phyloP scores from a whole-genome alignment of 1,284 basidiomycete genomes.

The Puccinia coronata region DNA sequence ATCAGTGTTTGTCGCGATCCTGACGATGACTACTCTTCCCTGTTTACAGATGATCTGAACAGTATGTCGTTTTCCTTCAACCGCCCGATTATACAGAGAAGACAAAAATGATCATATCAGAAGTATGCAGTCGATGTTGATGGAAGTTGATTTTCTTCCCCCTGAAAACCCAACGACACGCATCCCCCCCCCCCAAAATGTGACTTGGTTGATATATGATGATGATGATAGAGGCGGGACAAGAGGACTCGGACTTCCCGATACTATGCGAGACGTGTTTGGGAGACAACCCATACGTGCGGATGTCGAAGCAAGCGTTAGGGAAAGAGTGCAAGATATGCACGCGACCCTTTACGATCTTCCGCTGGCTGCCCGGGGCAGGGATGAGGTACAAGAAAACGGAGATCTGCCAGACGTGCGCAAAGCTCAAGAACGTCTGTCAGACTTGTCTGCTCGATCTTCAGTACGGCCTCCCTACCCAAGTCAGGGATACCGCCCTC shows the following conservation, averaged over 20 bases:
- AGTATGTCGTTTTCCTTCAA: too few relatives aligned
- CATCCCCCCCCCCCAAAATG: background rate
- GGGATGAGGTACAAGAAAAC: constrained; percentile 96
- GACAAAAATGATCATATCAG: too few relatives aligned
- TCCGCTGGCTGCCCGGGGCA: constrained; percentile 93
- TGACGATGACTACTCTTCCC: too few relatives aligned
- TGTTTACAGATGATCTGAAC: too few relatives aligned
- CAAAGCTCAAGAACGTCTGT: constrained; percentile 98
- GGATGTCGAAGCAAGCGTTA: constrained; percentile 88
- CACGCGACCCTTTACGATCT: constrained; percentile 81
- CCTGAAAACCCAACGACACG: background rate
- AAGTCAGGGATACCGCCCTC: constrained; percentile 93
- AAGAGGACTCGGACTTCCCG: constrained; percentile 87
- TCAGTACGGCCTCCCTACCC: constrained; percentile 92
- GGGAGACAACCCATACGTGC: constrained; percentile 65
- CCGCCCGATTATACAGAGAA: too few relatives aligned
- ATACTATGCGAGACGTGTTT: constrained; percentile 67
- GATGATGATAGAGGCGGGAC: constrained; percentile 66
- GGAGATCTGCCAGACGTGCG: constrained; percentile 96
- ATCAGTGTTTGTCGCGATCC: too few relatives aligned
- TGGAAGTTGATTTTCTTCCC: too few relatives aligned
- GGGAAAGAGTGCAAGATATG: constrained; percentile 95
- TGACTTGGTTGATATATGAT: background rate
- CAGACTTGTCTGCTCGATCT: constrained; percentile 93
- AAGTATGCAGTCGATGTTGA: too few relatives aligned